Evolutionary conservation across 2,329 filamentous ascomycete genomes (phyloP), one percentile per base, ranked within the genome.

Genomic region (Alternaria triticimaculans): DNA sequence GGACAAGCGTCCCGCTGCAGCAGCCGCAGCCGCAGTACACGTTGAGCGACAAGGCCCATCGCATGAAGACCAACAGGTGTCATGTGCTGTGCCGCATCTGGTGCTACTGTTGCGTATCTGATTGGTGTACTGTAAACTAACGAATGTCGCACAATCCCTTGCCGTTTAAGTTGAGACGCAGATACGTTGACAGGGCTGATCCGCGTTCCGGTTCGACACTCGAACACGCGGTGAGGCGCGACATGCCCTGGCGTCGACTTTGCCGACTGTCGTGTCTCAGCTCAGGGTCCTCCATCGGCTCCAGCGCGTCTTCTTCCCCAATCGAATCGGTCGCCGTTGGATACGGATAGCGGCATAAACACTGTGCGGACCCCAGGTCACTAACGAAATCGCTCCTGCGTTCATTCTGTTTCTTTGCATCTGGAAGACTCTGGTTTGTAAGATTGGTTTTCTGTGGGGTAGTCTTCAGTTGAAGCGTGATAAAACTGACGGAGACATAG

Each of bases 61-160:
- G 58, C 58, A 55, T 60, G 7, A 23, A 55, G 21, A 28, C 50
- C 28, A 60, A 60, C 58, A 28, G 28, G 18, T 55, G 43, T 60
- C 28, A 55, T 60, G 58, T 30, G 28, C 43, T 28, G 50, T 60
- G 58, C 50, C 50, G 41, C 49, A 54, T 55, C 33, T 30, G 43
- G 58, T 46, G 58, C n/a, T 46, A 21, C 25, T 51, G n/a, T 15
- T 37, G 28, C 46, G 48, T 33, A 25, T 9, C 43, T 55, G 58
- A 60, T 60, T 60, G 50, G 50, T n/a, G 28, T 48, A 28, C 23
- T 6, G 30, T 23, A 21, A 59, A 21, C 50, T 46, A 37, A 26
- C 15, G 49, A 48, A 41, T 23, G 58, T 51, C 43, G 50, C 50
- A 60, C 26, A 55, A 60, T 28, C 28, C 50, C 41, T 55, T 48